Evolutionary conservation across 305 asterid species (phyloP), one percentile per base, ranked within the genome.

Genomic region (Fraxinus ornus): DNA sequence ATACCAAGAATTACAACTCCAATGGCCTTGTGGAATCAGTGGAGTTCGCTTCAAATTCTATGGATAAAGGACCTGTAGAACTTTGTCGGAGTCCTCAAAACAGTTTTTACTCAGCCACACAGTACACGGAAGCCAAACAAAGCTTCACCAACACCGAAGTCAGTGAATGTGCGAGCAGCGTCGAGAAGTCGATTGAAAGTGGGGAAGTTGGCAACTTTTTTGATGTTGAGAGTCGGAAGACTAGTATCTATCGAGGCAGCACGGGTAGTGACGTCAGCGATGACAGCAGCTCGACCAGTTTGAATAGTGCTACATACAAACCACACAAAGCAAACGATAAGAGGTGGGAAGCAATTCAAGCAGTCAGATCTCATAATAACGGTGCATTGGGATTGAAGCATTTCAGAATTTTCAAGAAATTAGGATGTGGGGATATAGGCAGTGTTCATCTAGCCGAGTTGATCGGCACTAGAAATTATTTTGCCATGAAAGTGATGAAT

Each of bases 401-500:
- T 78, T 90, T 90, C 75, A 87, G 90, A 79, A 88, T 88, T 75
- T 39, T 88, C 79, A 88, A 83, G 83, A 80, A 84, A 84, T 87
- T 90, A 83, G 93, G 93, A 19, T 81, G 91, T 88, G 93, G 93
- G 39, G 93, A 90, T 80, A 90, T 90, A 33, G 93, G 93, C 7
- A 87, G 84, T 57, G 93, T 90, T 70, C 86, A 88, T 86, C 84
- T 90, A 33, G 80, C 91, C 9, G 93, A 88, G 79, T 83, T 90
- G 85, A 79, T 86, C 17, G 93, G 93, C 32, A 88, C 91, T 24
- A 82, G 87, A 84, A 80, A 82, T 84, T 87, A 81, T 86, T 90
- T 90, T 88, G 93, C 93, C 73, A 87, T 90, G 90, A 90, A 90
- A 87, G 90, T 90, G 89, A 90, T 90, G 93, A 88, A 90, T 74